A percentile compares a stretch with the other conserved stretches of the same genome.
Evolutionary conservation across 139 green algal species (phyloP).

Genomic region (Micromonas pusilla): DNA sequence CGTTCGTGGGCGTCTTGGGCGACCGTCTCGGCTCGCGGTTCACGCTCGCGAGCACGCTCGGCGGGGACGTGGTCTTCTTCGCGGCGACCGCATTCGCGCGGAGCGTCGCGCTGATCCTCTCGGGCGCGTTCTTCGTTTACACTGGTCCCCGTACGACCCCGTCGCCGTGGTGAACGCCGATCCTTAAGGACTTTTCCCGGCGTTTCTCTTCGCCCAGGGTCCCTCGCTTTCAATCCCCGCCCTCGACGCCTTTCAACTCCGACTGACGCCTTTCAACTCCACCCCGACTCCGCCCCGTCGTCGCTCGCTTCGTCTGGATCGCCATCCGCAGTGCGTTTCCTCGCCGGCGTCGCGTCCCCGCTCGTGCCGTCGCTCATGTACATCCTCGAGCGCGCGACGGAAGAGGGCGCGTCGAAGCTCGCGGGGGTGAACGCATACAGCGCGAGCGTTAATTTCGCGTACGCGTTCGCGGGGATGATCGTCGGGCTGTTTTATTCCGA

Average conservation of each 20-base stretch:
- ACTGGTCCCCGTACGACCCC: too few relatives aligned
- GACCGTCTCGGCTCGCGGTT: background rate
- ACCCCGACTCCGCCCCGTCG: too few relatives aligned
- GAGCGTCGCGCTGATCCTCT: background rate
- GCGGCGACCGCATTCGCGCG: background rate
- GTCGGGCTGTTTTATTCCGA: background rate
- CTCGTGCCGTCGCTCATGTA: background rate
- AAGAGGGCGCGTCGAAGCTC: background rate
- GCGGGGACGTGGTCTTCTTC: background rate
- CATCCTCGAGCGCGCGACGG: background rate
- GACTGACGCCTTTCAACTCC: too few relatives aligned
- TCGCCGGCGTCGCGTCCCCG: background rate
- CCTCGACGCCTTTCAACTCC: too few relatives aligned
- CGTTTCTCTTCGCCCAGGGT: too few relatives aligned
- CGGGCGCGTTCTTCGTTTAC: too few relatives aligned
- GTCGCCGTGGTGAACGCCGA: too few relatives aligned
- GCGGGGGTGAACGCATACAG: background rate
- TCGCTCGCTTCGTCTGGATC: too few relatives aligned
- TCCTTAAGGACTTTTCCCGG: too few relatives aligned
- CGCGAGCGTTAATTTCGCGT: background rate
- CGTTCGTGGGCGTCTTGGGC: background rate
- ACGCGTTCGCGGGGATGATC: background rate
- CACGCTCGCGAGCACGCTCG: background rate
- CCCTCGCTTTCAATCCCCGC: too few relatives aligned
- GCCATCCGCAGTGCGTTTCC: background rate